Evolutionary conservation across 1,284 basidiomycete genomes (phyloP).

Genomic region (Phenoliferia sp.): DNA sequence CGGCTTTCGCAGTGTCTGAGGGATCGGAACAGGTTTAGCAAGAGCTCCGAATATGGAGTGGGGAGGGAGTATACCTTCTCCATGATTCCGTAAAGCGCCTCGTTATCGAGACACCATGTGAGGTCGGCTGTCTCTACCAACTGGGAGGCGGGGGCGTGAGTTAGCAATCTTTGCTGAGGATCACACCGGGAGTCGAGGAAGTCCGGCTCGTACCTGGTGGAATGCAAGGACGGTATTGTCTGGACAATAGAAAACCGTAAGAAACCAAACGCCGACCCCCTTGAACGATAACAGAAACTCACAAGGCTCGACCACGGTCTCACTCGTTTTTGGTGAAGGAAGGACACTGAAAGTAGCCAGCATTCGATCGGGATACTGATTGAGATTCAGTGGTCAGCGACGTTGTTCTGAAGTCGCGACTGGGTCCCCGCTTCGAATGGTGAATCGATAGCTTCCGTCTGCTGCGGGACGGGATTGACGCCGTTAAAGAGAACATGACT

Average conservation of each 20-base stretch:
- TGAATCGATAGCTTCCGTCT: conserved; percentile 13
- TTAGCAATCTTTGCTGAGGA: too few relatives aligned
- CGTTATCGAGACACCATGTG: conserved; percentile 88
- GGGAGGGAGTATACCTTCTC: conserved; percentile 68
- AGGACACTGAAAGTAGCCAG: conserved; percentile 86
- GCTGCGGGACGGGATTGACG: too few relatives aligned
- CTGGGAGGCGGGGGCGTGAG: conserved; percentile 85
- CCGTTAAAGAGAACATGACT: conserved; percentile 37
- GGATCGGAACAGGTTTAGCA: conserved; percentile 53
- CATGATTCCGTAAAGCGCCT: conserved; percentile 86
- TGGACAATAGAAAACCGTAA: neutral
- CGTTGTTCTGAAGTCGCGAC: conserved; percentile 37
- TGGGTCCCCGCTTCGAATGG: conserved; percentile 13
- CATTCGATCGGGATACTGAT: conserved; percentile 87
- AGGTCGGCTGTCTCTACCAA: conserved; percentile 87
- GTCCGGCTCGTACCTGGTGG: conserved; percentile 72
- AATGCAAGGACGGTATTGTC: conserved; percentile 83
- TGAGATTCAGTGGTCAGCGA: conserved; percentile 35
- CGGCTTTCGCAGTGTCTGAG: conserved; percentile 14
- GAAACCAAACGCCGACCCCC: conserved; percentile 53
- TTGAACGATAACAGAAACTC: conserved; percentile 7
- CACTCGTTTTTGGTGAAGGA: conserved; percentile 89
- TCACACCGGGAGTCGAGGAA: too few relatives aligned
- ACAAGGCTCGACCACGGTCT: conserved; percentile 78
- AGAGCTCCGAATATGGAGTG: conserved; percentile 26